Conservation (phyloP, 345 rosid genomes). For the Rhodomyrtus tomentosa region DNA sequence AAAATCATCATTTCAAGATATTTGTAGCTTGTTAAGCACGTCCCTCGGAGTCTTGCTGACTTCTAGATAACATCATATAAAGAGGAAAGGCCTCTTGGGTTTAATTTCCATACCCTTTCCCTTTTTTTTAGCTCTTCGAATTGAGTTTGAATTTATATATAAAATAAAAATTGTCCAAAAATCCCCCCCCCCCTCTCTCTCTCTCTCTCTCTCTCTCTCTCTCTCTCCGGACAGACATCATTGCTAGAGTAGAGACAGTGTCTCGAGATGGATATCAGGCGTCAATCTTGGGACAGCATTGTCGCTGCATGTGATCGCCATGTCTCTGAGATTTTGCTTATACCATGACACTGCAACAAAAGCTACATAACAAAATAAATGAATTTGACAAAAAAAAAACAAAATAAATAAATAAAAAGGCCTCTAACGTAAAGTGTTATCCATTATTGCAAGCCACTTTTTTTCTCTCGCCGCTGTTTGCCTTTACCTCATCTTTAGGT, state of each 20-base stretch:
- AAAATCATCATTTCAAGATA: neutral
- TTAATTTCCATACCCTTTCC: neutral
- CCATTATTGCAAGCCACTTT: neutral
- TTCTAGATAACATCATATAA: neutral
- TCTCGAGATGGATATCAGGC: constrained; percentile 18
- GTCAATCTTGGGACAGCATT: constrained; percentile 18
- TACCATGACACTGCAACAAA: neutral
- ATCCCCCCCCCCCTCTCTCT: no score
- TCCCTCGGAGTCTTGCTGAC: neutral
- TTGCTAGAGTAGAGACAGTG: neutral
- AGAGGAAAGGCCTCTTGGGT: neutral
- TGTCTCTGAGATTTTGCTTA: neutral
- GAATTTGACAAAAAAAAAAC: no score
- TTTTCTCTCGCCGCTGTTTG: neutral
- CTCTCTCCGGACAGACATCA: neutral
- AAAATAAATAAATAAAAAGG: no score
- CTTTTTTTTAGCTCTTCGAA: neutral
- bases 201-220: neutral
- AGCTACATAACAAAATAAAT: neutral
- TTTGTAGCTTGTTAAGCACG: neutral
- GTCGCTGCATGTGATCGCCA: constrained; percentile 11
- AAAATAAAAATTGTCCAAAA: neutral
- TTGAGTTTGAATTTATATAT: neutral
- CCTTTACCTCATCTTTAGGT: neutral
- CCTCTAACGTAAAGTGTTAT: neutral